These are phyloP conservation scores for Prosopis cineraria DNA, from an alignment of 306 rosid genomes.

Conservation along the genomic window DNA sequence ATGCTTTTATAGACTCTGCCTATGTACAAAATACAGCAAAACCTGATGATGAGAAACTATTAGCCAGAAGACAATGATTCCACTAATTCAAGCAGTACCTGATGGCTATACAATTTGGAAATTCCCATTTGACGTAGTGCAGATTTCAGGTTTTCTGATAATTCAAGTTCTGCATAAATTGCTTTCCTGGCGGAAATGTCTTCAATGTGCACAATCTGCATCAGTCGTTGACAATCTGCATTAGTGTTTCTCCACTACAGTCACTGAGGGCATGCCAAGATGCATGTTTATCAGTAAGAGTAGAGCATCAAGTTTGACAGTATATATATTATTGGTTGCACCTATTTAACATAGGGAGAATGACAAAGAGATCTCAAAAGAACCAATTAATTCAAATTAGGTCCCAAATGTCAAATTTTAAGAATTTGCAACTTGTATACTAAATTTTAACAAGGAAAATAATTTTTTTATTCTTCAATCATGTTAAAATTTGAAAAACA, in stretches of 20 bases:
- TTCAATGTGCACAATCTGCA: conserved; percentile 86
- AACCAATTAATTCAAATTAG: too few relatives aligned
- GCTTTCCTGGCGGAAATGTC: conserved; percentile 72
- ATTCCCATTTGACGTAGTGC: conserved; percentile 67
- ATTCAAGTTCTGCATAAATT: conserved; percentile 52
- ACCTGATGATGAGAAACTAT: conserved; percentile 22
- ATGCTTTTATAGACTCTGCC: conserved; percentile 81
- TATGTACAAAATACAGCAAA: conserved; percentile 37
- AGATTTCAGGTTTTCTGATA: conserved; percentile 64
- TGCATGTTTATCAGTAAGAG: conserved; percentile 23
- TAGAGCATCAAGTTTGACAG: conserved; percentile 7
- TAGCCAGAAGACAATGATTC: conserved; percentile 18
- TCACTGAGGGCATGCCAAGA: conserved; percentile 17
- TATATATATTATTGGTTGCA: conserved; percentile 18
- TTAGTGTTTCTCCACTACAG: conserved; percentile 6
- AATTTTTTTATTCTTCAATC: too few relatives aligned
- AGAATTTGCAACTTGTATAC: too few relatives aligned
- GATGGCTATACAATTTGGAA: conserved; percentile 80
- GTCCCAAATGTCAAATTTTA: too few relatives aligned
- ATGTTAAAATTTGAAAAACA: too few relatives aligned
- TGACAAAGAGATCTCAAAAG: too few relatives aligned
- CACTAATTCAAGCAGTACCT: conserved; percentile 56
- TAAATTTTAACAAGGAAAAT: too few relatives aligned
- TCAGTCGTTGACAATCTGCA: conserved; percentile 36
- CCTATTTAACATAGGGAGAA: conserved; percentile 6